Conservation (phyloP, 1,284 basidiomycete species). For the Malassezia sympodialis region DNA sequence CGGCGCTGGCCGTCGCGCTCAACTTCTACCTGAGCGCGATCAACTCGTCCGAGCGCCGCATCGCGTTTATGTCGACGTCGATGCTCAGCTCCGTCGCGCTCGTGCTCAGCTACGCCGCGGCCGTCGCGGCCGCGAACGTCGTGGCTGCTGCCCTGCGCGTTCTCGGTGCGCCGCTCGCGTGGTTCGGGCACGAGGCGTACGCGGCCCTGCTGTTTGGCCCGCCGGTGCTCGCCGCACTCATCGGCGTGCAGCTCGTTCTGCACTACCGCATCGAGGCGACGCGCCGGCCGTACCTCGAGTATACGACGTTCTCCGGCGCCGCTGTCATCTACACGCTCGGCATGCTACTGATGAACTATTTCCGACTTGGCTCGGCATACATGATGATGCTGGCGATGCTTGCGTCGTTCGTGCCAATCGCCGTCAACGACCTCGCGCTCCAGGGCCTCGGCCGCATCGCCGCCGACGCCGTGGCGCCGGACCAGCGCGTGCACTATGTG, state of each 20-base stretch:
- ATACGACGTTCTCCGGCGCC: slow-evolving; percentile 29
- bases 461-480: slow-evolving; percentile 22
- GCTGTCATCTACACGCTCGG: slow-evolving; percentile 29
- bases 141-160: slow-evolving; percentile 64
- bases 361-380: slow-evolving; percentile 61
- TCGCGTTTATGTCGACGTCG: slow-evolving; percentile 25
- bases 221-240: slow-evolving; percentile 55
- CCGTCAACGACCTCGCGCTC: slow-evolving; percentile 37
- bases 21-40: slow-evolving; percentile 44
- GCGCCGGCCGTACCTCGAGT: slow-evolving; percentile 38
- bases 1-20: slow-evolving; percentile 35
- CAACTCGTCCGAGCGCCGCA: slow-evolving; percentile 44
- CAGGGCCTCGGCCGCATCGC: slow-evolving; percentile 32
- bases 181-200: slow-evolving; percentile 58
- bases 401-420: slow-evolving; percentile 1
- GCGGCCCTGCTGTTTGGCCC: slow-evolving; percentile 69
- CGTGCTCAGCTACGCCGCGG: slow-evolving; percentile 45
- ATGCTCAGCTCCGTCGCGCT: slow-evolving; percentile 28
- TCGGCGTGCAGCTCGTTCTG: slow-evolving; percentile 58
- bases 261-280: slow-evolving; percentile 53
- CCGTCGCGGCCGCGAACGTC: slow-evolving; percentile 59
- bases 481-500: slow-evolving; percentile 30
- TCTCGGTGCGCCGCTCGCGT: slow-evolving; percentile 54
- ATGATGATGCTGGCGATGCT: slow-evolving; percentile 58
- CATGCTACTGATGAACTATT: slow-evolving; percentile 52